Evolutionary conservation across 2,329 filamentous ascomycete genomes (phyloP), one percentile per base, ranked within the genome.

Genomic region (Kalaharituber pfeilii): DNA sequence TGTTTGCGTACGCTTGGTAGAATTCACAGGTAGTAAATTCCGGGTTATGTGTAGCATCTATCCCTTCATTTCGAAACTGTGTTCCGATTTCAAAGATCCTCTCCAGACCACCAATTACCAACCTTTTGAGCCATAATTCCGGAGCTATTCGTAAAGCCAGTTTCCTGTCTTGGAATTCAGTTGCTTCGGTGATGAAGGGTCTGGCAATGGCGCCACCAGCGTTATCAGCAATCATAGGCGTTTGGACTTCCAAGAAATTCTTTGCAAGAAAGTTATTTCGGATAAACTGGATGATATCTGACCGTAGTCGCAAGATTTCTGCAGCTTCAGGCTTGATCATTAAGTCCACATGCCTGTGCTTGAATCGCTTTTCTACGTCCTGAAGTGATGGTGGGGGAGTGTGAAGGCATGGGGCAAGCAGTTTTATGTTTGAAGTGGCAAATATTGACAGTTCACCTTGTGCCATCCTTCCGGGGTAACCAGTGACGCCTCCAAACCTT

Each of bases 1-100:
- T 75, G 59, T 82, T 84, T 57, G 82, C 80, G 64, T 88, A 93
- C 2, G 88, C 82, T 57, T 84, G 81, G 69, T 98, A 98, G 70
- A 94, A 96, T 69, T 98, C 91, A 72, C 89, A 96, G 57, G 86
- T 96, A 45, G 85, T 91, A 69, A 96, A 98, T 66, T 98, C 91
- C 0, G 91, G 89, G 65, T 98, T 98, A 67, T 98, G 91, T 0
- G 86, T 94, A 27, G 77, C 77, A 67, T 95, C 88, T 30, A 94
- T 71, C 67, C 86, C 86, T 71, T 98, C 91, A 66, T 98, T 98
- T 44, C 91, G 79, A 69, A 98, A 98, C 11, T 81, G 80, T 2
- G 86, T 82, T 0, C 91, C 91, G 60, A 98, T 88, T 69, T 98
- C 91, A 65, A 93, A 98, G 25, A 98, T 80, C 58, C 75, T 80